Evolutionary conservation across 371 early-diverging fungal genomes (phyloP), one percentile per base, ranked within the genome.

Genomic region (Mucor irregularis): DNA sequence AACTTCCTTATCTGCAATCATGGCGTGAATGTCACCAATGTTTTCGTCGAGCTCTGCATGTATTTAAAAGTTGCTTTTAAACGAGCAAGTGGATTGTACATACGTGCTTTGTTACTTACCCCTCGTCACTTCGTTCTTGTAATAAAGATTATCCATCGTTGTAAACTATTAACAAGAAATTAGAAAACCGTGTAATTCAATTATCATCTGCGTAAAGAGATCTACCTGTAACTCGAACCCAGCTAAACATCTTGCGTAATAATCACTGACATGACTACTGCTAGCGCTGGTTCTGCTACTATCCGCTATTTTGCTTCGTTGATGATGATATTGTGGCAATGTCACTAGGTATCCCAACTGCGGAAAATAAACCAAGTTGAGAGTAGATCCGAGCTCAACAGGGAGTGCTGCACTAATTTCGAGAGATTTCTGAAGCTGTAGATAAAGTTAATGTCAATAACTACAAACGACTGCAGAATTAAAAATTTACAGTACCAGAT

Each of bases 301-400:
- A 66, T 21, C 55, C 44, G 56, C 74, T 68, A 31, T 73, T 77
- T 19, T 69, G 17, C 7, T 11, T 64, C 47, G 70, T 62, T 53
- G 69, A 55, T 38, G 51, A 43, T 43, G 37, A 30, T 17, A 42
- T 25, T 74, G 78, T 60, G 91, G 89, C 3, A 89, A 62, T 1
- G 91, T 83, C 16, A 91, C 73, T 9, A 92, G 63, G 53, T 86
- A 92, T 1, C 93, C 93, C 3, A 93, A 76, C 69, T 89, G 87
- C 4, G 93, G 93, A 63, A 91, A 91, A 60, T 93, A 93, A 6
- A 93, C 82, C 5, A 92, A 90, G 49, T 89, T 89, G 45, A 90
- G 56, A 0, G 73, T 57, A 5, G 69, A 60, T 0, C 80, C 73
- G 46, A 83, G 66, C 14, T 73, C 66, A 8, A 63, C 44, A 0